Conservation (phyloP, 495 filamentous ascomycete species). For the Trichocladium uniseriatum region DNA sequence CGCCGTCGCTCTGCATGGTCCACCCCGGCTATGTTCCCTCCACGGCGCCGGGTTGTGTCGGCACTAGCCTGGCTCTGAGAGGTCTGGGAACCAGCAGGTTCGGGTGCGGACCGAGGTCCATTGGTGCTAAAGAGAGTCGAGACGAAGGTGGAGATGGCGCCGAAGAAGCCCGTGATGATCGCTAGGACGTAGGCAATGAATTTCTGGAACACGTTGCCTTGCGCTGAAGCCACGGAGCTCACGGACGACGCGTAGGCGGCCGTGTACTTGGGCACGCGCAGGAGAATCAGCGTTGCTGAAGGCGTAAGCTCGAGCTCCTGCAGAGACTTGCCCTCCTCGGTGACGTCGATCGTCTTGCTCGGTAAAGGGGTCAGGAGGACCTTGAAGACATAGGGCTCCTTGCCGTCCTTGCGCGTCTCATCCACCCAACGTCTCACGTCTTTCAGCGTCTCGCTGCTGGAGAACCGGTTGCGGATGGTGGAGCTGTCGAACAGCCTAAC, state of each 20-base stretch:
- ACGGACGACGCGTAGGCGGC: constrained; percentile 57
- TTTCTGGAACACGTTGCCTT: constrained; percentile 38
- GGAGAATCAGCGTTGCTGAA: constrained; percentile 72
- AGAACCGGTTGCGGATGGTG: constrained; percentile 64
- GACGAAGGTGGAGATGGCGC: constrained; percentile 23
- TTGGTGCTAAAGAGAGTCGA: constrained; percentile 22
- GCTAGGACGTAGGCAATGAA: constrained; percentile 50
- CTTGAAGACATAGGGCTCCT: constrained; percentile 67
- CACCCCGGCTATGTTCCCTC: constrained; percentile 20
- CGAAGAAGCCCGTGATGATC: constrained; percentile 22
- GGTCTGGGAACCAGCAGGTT: not conserved
- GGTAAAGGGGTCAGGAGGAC: constrained; percentile 72
- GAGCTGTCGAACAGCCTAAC: constrained; percentile 79
- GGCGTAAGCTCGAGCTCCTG: constrained; percentile 60
- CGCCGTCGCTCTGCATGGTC: constrained; percentile 25
- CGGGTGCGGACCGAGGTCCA: constrained; percentile 6
- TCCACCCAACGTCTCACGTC: constrained; percentile 77
- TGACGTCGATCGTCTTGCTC: constrained; percentile 58
- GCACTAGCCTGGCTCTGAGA: constrained; percentile 1
- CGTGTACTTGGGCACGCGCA: constrained; percentile 23
- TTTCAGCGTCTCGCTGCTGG: constrained; percentile 51
- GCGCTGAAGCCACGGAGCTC: constrained; percentile 17
- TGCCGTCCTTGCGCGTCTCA: constrained; percentile 29
- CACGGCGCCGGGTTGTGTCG: not conserved
- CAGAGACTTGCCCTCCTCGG: constrained; percentile 63